phyloP scores from a whole-genome alignment of 352 stramenopile genomes.

The Salisapilia sapeloensis region DNA sequence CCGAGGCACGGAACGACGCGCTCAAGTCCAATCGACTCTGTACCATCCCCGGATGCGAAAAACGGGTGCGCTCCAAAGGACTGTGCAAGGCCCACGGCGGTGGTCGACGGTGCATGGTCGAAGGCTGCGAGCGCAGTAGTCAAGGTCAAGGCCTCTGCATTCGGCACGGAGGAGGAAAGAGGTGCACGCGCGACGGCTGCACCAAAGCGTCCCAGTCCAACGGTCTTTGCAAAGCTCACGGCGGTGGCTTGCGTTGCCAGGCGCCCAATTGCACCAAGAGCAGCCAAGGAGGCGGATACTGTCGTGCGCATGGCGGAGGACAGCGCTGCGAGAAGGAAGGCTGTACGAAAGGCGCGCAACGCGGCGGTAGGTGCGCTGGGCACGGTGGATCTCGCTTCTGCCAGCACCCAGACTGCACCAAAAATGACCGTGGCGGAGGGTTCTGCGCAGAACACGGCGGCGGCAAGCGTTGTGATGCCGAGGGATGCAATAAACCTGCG shows the following conservation, averaged over 20 bases:
- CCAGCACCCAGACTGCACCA: constrained; percentile 73
- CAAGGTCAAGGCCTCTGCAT: constrained; percentile 74
- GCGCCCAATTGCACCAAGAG: constrained; percentile 65
- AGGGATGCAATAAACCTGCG: constrained; percentile 63
- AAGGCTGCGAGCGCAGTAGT: constrained; percentile 62
- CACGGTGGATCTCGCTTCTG: constrained; percentile 74
- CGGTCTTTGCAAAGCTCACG: constrained; percentile 73
- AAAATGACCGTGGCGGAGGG: constrained; percentile 73
- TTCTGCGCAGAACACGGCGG: constrained; percentile 78
- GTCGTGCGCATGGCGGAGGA: constrained; percentile 62
- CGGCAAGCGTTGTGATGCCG: constrained; percentile 61
- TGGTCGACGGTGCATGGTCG: constrained; percentile 60
- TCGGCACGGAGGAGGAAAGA: constrained; percentile 66
- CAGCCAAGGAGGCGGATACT: constrained; percentile 69
- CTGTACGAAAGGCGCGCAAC: constrained; percentile 72
- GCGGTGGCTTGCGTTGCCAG: constrained; percentile 61
- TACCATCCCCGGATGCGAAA: constrained; percentile 70
- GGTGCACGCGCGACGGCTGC: constrained; percentile 59
- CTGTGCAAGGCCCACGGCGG: constrained; percentile 73
- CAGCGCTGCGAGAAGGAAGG: constrained; percentile 70
- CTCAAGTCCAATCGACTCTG: constrained; percentile 71
- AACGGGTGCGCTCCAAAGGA: constrained; percentile 69
- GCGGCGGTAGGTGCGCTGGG: constrained; percentile 58
- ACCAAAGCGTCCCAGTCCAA: constrained; percentile 74
- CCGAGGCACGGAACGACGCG: constrained; percentile 17